Percentiles rank a stretch among this genome's conserved stretches.
Conservation (phyloP, 345 rosid species). For the Corchorus olitorius region DNA sequence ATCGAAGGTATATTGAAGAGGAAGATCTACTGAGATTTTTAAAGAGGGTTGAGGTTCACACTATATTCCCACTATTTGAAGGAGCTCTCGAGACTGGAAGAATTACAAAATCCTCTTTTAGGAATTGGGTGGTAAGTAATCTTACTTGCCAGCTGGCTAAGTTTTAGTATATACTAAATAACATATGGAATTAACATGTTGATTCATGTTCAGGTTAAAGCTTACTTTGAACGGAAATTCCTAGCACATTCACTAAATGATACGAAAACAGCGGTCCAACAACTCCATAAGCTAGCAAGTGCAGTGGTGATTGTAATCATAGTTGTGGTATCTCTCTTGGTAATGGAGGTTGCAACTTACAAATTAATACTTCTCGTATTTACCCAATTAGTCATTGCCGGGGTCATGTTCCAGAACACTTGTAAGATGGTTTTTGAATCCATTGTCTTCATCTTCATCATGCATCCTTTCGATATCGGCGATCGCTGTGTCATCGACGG, state of each 20-base stretch:
- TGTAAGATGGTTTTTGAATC: conserved; percentile 83
- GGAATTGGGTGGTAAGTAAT: conserved; percentile 77
- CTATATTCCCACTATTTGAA: conserved; percentile 69
- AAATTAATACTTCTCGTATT: conserved; percentile 63
- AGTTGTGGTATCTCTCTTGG: conserved; percentile 61
- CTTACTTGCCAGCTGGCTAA: no score
- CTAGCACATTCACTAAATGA: conserved; percentile 54
- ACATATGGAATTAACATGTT: not conserved
- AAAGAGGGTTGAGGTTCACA: conserved; percentile 65
- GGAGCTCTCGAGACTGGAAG: conserved; percentile 57
- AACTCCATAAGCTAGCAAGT: conserved; percentile 63
- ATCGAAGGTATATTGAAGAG: conserved; percentile 55
- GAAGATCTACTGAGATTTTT: conserved; percentile 78
- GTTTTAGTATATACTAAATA: no score
- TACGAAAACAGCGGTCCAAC: conserved; percentile 86
- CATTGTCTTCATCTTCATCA: conserved; percentile 71
- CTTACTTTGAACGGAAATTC: conserved; percentile 10
- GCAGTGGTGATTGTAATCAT: conserved; percentile 51
- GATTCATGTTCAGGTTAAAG: not conserved
- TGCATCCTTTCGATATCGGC: conserved; percentile 88
- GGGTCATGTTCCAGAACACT: conserved; percentile 78
- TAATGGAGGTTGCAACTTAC: conserved; percentile 73
- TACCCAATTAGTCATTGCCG: conserved; percentile 70
- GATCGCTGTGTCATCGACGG: conserved; percentile 80
- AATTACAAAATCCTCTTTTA: conserved; percentile 62